Percentiles rank a stretch among this genome's conserved stretches.
Conservation (phyloP, 176 grass and related monocot genomes). For the Oryza coarctata region DNA sequence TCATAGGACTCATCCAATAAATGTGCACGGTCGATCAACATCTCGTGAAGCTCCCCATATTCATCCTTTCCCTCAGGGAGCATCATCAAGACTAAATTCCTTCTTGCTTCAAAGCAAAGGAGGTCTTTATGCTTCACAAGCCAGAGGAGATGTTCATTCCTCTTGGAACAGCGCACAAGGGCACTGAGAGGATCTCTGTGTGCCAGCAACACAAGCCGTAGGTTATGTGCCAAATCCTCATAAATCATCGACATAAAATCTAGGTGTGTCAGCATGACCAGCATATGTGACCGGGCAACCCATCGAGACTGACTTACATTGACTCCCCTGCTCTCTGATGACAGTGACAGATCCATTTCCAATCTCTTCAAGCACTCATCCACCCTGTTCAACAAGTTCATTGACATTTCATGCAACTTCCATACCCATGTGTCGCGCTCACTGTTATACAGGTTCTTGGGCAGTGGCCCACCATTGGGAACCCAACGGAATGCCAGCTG, state of each 20-base stretch:
- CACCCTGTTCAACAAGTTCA: slow-evolving; percentile 60
- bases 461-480: slow-evolving; percentile 40
- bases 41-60: slow-evolving; percentile 85
- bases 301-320: slow-evolving; percentile 47
- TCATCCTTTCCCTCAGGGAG: slow-evolving; percentile 87
- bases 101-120: slow-evolving; percentile 73
- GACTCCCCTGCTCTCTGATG: slow-evolving; percentile 42
- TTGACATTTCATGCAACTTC: slow-evolving; percentile 52
- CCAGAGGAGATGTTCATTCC: slow-evolving; percentile 69
- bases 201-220: slow-evolving; percentile 57
- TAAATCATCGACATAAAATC: slow-evolving; percentile 73
- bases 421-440: slow-evolving; percentile 60
- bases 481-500: slow-evolving; percentile 46
- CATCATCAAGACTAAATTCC: slow-evolving; percentile 92
- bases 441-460: slow-evolving; percentile 52
- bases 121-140: slow-evolving; percentile 84
- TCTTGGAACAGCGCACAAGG: slow-evolving; percentile 64
- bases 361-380: slow-evolving; percentile 64
- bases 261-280: slow-evolving; percentile 61
- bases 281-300: slow-evolving; percentile 47
- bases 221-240: slow-evolving; percentile 64
- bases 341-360: slow-evolving; percentile 56
- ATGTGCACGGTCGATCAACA: slow-evolving; percentile 85
- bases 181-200: slow-evolving; percentile 57
- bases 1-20: slow-evolving; percentile 83